Evolutionary conservation across 176 grass and related monocot genomes (phyloP).

Genomic region (Carex kokanica): DNA sequence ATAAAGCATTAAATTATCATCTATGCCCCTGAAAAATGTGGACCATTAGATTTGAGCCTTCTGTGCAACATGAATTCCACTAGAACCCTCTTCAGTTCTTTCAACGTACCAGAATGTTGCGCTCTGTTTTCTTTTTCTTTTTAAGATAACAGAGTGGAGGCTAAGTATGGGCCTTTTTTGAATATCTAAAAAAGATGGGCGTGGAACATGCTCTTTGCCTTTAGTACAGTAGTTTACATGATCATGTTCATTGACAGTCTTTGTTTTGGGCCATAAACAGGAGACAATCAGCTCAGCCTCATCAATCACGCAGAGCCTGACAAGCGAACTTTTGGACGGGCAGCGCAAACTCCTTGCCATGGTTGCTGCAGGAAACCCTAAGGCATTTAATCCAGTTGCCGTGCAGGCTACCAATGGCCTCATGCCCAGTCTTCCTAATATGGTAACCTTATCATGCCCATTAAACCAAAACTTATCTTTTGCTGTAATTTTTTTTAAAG

Average conservation of each 20-base stretch:
- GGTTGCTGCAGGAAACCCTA: slow-evolving; percentile 45
- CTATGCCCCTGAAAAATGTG: background rate
- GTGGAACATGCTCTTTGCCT: background rate
- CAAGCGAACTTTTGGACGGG: slow-evolving; percentile 74
- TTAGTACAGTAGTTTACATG: background rate
- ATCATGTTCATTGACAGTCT: background rate
- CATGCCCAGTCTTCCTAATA: slow-evolving; percentile 48
- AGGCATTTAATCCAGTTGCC: slow-evolving; percentile 35
- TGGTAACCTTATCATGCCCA: slow-evolving; percentile 24
- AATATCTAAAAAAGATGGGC: background rate
- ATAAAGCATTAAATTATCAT: background rate
- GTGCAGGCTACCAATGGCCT: slow-evolving; percentile 54
- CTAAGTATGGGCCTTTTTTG: background rate
- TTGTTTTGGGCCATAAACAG: slow-evolving; percentile 31
- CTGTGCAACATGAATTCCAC: background rate
- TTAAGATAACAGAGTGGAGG: too few relatives aligned
- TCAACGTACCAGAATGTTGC: too few relatives aligned
- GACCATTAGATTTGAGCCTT: background rate
- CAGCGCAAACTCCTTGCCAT: slow-evolving; percentile 78
- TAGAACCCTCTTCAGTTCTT: too few relatives aligned
- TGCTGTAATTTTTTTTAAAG: background rate
- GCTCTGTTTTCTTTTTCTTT: too few relatives aligned
- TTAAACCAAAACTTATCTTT: background rate
- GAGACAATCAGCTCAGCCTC: slow-evolving; percentile 77
- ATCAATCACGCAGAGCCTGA: slow-evolving; percentile 61